Base-by-base conservation (phyloP, 768 basidiomycete genomes). In the Tylopilus vinaceipallidus region DNA sequence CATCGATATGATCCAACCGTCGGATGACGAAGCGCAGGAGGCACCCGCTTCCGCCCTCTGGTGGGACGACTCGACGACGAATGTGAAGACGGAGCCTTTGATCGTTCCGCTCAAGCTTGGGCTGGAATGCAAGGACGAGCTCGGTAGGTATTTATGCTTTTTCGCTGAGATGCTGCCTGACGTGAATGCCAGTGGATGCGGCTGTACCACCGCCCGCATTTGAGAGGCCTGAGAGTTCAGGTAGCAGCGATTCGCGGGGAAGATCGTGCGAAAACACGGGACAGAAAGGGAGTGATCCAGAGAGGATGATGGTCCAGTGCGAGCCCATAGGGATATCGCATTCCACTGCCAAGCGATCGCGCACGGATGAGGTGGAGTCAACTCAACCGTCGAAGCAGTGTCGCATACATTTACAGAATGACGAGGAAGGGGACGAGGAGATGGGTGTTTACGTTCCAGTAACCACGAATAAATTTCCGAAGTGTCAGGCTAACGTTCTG, bases 401-500 rank as follows among this genome's bases (percentile, higher is more conserved):
- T 19, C 19, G 9, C 2, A n/a, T 3, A 6, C 33, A 41, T 14
- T 22, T 16, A 9, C 8, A 20, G 6, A 20, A 22, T 16, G 38
- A 27, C 17, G n/a, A n/a, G 0, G 38, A 30, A 4, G 24, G n/a
- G 4, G 40, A 16, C 5, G 26, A 40, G 1, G 20, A 24, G 16
- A 8, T 2, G 2, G 12, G 14, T 8, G 17, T 47, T 1, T 56
- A 56, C 12, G 9, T n/a, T 3, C 55, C 55, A 13, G 54, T 46
- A 24, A 29, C 42, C 19, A 4, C 14, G 2, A n/a, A 9, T n/a
- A 23, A 29, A 6, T n/a, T 26, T 17, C 2, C 14, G 10, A 13
- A 26, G 20, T 12, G 6, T 33, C 6, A 11, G 3, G 6, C 19
- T 49, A 17, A 33, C 10, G 6, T 17, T 20, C 22, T n/a, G 7